Evolutionary conservation across 257 asterid species (phyloP).

Genomic region (Buddleja alternifolia): DNA sequence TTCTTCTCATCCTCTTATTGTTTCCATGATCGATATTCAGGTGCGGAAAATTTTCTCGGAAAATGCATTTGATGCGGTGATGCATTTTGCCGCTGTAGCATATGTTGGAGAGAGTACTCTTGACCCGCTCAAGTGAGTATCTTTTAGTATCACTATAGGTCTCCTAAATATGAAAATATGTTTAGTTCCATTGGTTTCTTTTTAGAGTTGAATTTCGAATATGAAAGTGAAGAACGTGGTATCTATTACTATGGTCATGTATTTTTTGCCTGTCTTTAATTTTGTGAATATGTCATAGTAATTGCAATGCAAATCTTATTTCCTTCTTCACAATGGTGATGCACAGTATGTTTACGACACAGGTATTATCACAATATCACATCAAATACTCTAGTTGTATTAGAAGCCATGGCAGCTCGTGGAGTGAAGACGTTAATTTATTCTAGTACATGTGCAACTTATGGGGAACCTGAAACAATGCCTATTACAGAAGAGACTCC

Average conservation of each 20-base stretch:
- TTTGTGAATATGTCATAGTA: conserved; percentile 1
- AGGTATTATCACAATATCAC: conserved; percentile 98
- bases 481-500: conserved; percentile 84
- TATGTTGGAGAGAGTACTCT: conserved; percentile 96
- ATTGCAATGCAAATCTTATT: background rate
- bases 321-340: background rate
- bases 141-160: background rate
- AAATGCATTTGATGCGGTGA: conserved; percentile 75
- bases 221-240: conserved; percentile 5
- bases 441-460: conserved; percentile 95
- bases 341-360: conserved; percentile 33
- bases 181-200: no score
- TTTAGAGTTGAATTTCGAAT: no score
- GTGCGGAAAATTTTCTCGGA: conserved; percentile 65
- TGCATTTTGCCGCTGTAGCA: conserved; percentile 98
- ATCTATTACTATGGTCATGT: background rate
- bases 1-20: conserved; percentile 21
- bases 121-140: conserved; percentile 79
- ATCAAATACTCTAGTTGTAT: conserved; percentile 76
- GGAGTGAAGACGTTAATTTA: conserved; percentile 74
- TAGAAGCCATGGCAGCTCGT: conserved; percentile 78
- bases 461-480: conserved; percentile 90
- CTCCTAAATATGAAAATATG: background rate
- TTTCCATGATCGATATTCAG: conserved; percentile 47
- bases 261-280: background rate